Evolutionary conservation across 176 grass and related monocot genomes (phyloP), one percentile per base, ranked within the genome.

Genomic region (Poa pratensis): DNA sequence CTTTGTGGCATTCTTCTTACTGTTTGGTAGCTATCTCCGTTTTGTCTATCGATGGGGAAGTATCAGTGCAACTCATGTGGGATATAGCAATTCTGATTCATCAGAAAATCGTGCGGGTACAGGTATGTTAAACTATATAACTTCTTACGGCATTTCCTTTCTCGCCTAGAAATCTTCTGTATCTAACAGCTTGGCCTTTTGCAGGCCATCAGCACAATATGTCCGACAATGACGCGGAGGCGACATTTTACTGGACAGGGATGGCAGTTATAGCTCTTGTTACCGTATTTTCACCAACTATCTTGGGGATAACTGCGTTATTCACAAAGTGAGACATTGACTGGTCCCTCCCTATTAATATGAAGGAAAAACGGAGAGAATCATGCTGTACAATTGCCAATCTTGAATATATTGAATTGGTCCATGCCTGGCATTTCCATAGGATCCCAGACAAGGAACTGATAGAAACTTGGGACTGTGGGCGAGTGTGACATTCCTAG

Each of bases 221-320:
- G 75, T 88, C 92, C 2, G 71, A 90, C 51, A 94, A 78, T 27
- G 91, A 95, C 75, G 78, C 62, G 22, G 86, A 76, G 15, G 34
- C 83, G 37, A 84, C 73, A 75, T 84, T 90, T 73, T 95, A 92
- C 88, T 95, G 96, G 91, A 78, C 71, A 48, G 84, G 83, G 50
- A 94, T 98, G 91, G 87, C 96, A 46, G 42, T 85, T 68, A 86
- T 98, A 78, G 91, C 89, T 78, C 78, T 90, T 48, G 23, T 89
- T 72, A 63, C 86, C 50, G 93, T 92, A 63, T 85, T 91, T 55
- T 80, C 68, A 69, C 93, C 93, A 69, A 91, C 79, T 69, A 65
- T 94, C 18, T 80, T 98, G 55, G 93, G 91, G 46, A 80, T 98
- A 78, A 93, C 96, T 71, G 86, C 93, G 46, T 87, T 98, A 22